Base-by-base conservation (phyloP, 805 yeast genomes). In the Helenozyma baotianmanensis region DNA sequence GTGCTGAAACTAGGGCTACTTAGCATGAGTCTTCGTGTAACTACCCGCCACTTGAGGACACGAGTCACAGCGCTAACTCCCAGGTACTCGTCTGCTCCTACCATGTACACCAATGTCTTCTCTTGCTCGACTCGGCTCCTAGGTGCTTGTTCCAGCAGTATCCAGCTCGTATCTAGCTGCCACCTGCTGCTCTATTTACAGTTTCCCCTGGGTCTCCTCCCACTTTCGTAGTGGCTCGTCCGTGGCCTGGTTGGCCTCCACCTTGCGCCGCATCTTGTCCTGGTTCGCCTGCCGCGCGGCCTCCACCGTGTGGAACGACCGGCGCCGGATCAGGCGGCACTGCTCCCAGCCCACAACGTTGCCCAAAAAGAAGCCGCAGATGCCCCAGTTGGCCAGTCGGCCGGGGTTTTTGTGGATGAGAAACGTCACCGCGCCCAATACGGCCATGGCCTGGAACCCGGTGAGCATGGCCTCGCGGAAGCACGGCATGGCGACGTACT, bases 281-380 rank as follows among this genome's bases (percentile, higher is more conserved):
- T 43, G 52, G 32, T 56, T 67, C 36, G 45, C 65, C 37, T 73
- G 74, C 47, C 77, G 79, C 0, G 95, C 95, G 49, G 73, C 58
- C 37, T 76, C 78, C 29, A 89, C 81, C 36, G 80, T 78, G 39
- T 74, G 72, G 53, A 77, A 70, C 34, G 83, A 77, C 42, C 76
- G 73, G 49, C 80, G 69, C 54, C 95, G 70, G 29, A 76, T 70
- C 30, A 77, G 68, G 38, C 95, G 70, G 56, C 97, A 89, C 58
- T 87, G 95, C 54, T 89, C 96, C 96, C 96, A 89, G 1, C 95
- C 85, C 17, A 84, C 78, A 0, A 84, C 70, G 27, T 85, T 78
- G 1, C 96, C 96, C 14, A 87, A 54, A 35, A 84, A 58, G 43
- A 87, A 75, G 3, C 92, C 95, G 23, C 83, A 82, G 31, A 84